Evolutionary conservation across 352 stramenopile species (phyloP), one percentile per base, ranked within the genome.

Genomic region (Globisporangium iwayamae): DNA sequence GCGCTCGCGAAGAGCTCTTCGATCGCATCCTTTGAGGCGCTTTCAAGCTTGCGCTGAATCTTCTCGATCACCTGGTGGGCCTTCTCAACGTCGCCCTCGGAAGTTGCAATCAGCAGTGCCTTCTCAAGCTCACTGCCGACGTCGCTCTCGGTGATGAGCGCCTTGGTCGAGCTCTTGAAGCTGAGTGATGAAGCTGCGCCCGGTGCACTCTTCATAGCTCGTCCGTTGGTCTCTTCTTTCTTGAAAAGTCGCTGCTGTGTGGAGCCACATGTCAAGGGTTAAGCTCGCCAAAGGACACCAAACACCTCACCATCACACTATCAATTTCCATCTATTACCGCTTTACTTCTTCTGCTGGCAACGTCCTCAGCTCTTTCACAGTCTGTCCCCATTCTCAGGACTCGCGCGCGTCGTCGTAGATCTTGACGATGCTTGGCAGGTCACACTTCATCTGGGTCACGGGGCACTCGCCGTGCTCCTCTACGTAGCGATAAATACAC

Each of bases 401-500:
- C 8, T 70, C 65, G 6, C 59, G 56, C 25, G 71, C 73, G 68
- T 94, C 85, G 66, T 96, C 87, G 67, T 96, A 96, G 54, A 96
- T 93, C 69, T 92, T 92, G 43, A 81, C 66, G 28, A 96, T 85
- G 25, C 67, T 79, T 7, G 72, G 25, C 4, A 75, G 62, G 22
- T 92, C 76, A 57, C 85, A 94, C 56, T 79, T 86, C 25, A 91
- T 85, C 61, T 89, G 79, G 22, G 87, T 96, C 67, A 94, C 73
- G 3, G 87, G 87, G 43, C 87, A 96, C 63, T 82, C 69, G 39
- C 83, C 79, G 41, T 89, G 73, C 61, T 84, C 70, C 45, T 90
- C 79, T 8, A 94, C 73, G 56, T 94, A 83, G 9, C 70, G 70
- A 66, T 91, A 91, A 39, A 96, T 73, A 67, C 87, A 96, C 38